Conservation (phyloP, 176 grass and related monocot species). For the Luzula sylvatica region DNA sequence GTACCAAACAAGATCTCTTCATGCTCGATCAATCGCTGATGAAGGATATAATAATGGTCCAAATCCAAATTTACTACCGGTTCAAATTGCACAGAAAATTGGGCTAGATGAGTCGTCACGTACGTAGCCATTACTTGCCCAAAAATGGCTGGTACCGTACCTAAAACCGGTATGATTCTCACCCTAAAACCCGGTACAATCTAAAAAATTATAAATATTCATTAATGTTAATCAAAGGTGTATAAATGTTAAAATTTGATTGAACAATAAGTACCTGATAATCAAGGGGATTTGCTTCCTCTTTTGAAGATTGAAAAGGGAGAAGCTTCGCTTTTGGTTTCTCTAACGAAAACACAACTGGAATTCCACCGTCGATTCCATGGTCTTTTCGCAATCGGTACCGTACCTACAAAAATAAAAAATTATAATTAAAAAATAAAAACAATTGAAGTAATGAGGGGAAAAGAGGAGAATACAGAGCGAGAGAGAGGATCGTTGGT, state of each 20-base stretch:
- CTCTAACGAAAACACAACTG: constrained; percentile 77
- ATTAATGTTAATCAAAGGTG: background rate
- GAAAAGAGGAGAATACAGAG: constrained; percentile 29
- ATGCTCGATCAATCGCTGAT: constrained; percentile 88
- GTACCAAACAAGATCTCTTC: constrained; percentile 79
- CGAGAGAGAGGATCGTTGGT: constrained; percentile 85
- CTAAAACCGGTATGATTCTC: constrained; percentile 85
- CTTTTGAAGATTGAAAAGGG: constrained; percentile 80
- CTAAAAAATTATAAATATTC: constrained; percentile 26
- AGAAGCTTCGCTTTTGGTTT: constrained; percentile 94
- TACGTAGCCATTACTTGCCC: constrained; percentile 95
- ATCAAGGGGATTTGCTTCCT: constrained; percentile 92
- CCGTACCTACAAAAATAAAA: constrained; percentile 47
- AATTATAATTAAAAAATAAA: background rate
- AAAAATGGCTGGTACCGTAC: constrained; percentile 92
- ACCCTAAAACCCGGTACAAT: constrained; percentile 95
- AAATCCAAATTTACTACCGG: constrained; percentile 90
- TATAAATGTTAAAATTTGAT: background rate
- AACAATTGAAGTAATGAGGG: constrained; percentile 1
- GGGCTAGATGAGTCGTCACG: constrained; percentile 59
- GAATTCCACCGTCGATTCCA: constrained; percentile 80
- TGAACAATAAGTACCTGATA: constrained; percentile 61
- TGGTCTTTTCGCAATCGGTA: constrained; percentile 76
- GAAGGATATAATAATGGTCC: constrained; percentile 85
- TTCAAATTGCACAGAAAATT: constrained; percentile 66